Evolutionary conservation across 2,329 filamentous ascomycete genomes (phyloP).

Genomic region (Fusarium chaquense): DNA sequence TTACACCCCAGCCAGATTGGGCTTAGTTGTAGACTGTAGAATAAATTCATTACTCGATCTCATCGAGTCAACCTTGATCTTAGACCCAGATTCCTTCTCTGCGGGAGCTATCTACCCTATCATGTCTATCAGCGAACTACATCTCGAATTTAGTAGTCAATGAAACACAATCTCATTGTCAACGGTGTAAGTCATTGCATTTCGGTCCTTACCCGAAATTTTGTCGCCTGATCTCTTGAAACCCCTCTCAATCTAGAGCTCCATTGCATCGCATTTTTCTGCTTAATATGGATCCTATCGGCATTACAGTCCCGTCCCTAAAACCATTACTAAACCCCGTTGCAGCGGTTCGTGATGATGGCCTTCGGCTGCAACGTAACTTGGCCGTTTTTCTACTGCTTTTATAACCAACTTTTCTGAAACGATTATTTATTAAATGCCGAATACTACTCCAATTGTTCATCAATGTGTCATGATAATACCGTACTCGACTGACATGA

Average conservation of each 20-base stretch:
- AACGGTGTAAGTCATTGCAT: slow-evolving; percentile 10
- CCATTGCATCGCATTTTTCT: neutral
- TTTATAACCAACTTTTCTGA: neutral
- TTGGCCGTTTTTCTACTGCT: slow-evolving; percentile 1
- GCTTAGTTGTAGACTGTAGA: slow-evolving; percentile 32
- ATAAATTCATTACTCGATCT: slow-evolving; percentile 57
- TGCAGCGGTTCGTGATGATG: slow-evolving; percentile 7
- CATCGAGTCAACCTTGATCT: slow-evolving; percentile 57
- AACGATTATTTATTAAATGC: neutral
- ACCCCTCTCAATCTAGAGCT: slow-evolving; percentile 3
- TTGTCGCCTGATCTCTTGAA: slow-evolving; percentile 1
- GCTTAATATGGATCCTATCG: slow-evolving; percentile 11
- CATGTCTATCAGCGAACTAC: slow-evolving; percentile 19
- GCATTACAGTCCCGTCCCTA: neutral
- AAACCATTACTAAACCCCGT: slow-evolving; percentile 1
- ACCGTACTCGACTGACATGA: slow-evolving; percentile 5
- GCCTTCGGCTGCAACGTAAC: neutral
- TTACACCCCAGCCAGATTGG: slow-evolving; percentile 11
- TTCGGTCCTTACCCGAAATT: slow-evolving; percentile 27
- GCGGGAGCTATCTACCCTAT: slow-evolving; percentile 33
- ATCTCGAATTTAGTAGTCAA: slow-evolving; percentile 16
- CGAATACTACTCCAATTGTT: neutral
- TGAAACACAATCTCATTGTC: slow-evolving; percentile 20
- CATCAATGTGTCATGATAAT: neutral
- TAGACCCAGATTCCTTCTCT: slow-evolving; percentile 19